Percentiles rank a stretch among this genome's conserved stretches.
Evolutionary conservation across 306 rosid species (phyloP).

Genomic region (Fragaria vesca): DNA sequence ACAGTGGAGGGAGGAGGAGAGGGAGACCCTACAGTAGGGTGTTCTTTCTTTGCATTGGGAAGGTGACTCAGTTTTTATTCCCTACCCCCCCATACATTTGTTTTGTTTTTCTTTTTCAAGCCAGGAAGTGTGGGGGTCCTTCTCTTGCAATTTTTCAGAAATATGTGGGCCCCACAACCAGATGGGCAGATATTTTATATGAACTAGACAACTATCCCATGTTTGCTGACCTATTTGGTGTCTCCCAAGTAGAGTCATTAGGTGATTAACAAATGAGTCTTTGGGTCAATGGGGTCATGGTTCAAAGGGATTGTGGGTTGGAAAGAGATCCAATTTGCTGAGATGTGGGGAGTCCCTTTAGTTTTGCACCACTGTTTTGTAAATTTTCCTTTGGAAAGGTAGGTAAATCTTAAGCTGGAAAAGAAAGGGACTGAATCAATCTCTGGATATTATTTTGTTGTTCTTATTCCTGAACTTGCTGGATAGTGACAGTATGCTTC

Average conservation of each 20-base stretch:
- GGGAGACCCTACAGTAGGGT: slow-evolving; percentile 5
- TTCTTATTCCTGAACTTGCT: neutral
- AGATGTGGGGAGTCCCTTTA: neutral
- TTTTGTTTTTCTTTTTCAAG: slow-evolving; percentile 36
- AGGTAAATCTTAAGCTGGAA: neutral
- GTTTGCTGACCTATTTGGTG: neutral
- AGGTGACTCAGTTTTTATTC: slow-evolving; percentile 32
- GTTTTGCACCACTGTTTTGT: neutral
- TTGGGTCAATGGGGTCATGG: neutral
- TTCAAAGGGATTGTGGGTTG: neutral
- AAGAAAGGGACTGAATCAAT: neutral
- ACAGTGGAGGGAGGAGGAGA: neutral
- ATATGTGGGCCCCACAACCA: slow-evolving; percentile 36
- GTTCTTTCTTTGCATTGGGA: slow-evolving; percentile 18
- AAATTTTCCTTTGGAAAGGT: neutral
- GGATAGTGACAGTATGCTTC: neutral
- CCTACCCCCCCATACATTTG: slow-evolving; percentile 25
- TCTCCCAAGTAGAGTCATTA: neutral
- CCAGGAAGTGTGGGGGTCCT: slow-evolving; percentile 32
- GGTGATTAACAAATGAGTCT: neutral
- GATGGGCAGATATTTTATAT: neutral
- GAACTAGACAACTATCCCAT: neutral
- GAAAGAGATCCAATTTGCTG: neutral
- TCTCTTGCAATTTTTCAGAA: neutral
- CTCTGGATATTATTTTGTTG: neutral